Conservation (phyloP, 768 basidiomycete species). For the Macrolepiota dolichaula region DNA sequence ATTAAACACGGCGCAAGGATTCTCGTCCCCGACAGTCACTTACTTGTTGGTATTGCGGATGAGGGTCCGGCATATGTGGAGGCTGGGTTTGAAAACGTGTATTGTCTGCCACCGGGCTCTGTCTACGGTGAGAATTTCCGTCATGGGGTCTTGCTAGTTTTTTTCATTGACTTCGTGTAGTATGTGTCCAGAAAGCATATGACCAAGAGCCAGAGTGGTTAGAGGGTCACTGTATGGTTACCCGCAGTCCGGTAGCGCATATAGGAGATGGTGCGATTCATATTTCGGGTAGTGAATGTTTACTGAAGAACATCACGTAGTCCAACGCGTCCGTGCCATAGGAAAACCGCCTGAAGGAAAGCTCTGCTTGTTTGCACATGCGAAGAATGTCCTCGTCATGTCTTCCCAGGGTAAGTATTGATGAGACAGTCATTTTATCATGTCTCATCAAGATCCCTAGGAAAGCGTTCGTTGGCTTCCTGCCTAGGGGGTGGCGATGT, state of each 20-base stretch:
- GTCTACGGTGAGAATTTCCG: constrained; percentile 56
- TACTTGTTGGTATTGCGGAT: constrained; percentile 80
- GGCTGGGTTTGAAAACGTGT: constrained; percentile 51
- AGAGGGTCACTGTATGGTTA: constrained; percentile 59
- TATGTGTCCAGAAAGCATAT: constrained; percentile 52
- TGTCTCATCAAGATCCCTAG: constrained; percentile 27
- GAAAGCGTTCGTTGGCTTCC: constrained; percentile 60
- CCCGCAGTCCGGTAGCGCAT: constrained; percentile 71
- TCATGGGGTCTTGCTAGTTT: neutral
- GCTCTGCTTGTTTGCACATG: constrained; percentile 53
- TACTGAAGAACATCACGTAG: constrained; percentile 27
- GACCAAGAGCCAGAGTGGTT: constrained; percentile 52
- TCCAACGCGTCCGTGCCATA: constrained; percentile 68
- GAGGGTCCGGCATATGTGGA: constrained; percentile 66
- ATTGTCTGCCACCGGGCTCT: constrained; percentile 47
- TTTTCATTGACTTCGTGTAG: constrained; percentile 28
- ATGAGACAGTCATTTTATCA: neutral
- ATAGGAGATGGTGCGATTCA: constrained; percentile 61
- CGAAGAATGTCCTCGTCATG: constrained; percentile 73
- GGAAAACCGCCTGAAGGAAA: constrained; percentile 59
- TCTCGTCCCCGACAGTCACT: constrained; percentile 60
- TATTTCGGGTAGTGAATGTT: neutral
- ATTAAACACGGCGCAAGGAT: constrained; percentile 79
- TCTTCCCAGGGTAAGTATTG: constrained; percentile 50
- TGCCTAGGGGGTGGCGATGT: constrained; percentile 74